These are phyloP conservation scores for Coniochaeta sp. DNA, from an alignment of 2,329 filamentous ascomycete genomes.

Conservation along the genomic window DNA sequence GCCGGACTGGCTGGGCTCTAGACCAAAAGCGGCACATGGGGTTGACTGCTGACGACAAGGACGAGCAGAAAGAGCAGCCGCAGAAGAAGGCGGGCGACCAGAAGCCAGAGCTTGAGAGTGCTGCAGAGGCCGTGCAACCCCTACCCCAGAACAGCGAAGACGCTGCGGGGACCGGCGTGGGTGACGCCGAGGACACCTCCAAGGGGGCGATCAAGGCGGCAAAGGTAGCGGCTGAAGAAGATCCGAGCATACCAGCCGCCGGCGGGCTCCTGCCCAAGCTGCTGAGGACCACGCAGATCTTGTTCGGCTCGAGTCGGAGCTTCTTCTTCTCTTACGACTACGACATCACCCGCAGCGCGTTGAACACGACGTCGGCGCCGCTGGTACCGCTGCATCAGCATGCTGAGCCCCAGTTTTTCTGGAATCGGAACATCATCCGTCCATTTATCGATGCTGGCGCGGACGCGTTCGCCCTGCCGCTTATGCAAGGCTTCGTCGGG, in stretches of 20 bases:
- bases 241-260: constrained; percentile 17
- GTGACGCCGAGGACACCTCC: constrained; percentile 5
- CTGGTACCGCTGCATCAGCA: constrained; percentile 58
- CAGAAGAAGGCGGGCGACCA: constrained; percentile 9
- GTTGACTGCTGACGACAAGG: constrained; percentile 46
- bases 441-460: constrained; percentile 71
- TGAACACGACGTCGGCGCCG: constrained; percentile 29
- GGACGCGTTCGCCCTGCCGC: constrained; percentile 64
- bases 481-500: constrained; percentile 93
- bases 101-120: neutral
- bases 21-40: constrained; percentile 65
- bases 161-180: neutral
- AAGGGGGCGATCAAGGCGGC: constrained; percentile 4
- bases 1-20: constrained; percentile 70
- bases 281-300: constrained; percentile 72
- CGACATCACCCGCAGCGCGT: constrained; percentile 70
- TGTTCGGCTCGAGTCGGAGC: constrained; percentile 74
- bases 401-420: constrained; percentile 79
- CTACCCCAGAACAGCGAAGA: constrained; percentile 3
- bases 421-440: constrained; percentile 72
- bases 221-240: neutral
- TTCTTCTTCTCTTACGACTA: constrained; percentile 96
- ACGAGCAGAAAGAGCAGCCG: constrained; percentile 25
- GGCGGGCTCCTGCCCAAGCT: constrained; percentile 71
- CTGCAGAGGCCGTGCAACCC: neutral